Evolutionary conservation across 2,329 filamentous ascomycete species (phyloP), one percentile per base, ranked within the genome.

Genomic region (Fusarium longipes): DNA sequence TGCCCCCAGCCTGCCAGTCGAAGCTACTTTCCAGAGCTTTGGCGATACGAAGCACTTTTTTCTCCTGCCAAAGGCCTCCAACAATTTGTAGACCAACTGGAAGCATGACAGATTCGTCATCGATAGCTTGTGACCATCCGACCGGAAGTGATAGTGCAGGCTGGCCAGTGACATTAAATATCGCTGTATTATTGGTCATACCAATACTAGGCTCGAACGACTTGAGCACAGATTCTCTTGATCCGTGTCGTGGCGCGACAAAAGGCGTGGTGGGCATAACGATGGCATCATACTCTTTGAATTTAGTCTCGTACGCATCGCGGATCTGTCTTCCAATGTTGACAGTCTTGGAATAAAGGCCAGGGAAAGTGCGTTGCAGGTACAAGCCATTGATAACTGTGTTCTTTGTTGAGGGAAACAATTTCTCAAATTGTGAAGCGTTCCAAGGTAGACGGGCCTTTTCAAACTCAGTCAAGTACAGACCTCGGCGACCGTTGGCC

Each of bases 111-210:
- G 49, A 83, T 79, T 15, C 43, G 6, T 60, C 38, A 30, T 61
- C 57, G 8, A 70, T 62, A 2, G 81, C 77, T 3, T 77, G 76
- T 3, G 81, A 75, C 67, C 82, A 80, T 0, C 85, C 85, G 32
- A 84, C 77, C 0, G 85, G 85, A 43, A 87, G 75, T 1, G 82
- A 80, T 64, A 88, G 70, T 0, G 84, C 86, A 0, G 86, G 85
- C 64, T 87, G 85, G 0, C 86, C 86, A 0, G 84, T 87, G 4
- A 83, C 79, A 67, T 88, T 85, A 73, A 88, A 88, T 4, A 82
- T 79, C 11, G 83, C 82, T 6, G 86, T 89, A 65, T 89, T 88
- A 17, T 78, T 80, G 0, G 83, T 86, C 58, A 86, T 70, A 0
- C 86, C 86, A 32, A 87, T 82, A 30, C 82, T 83, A 12, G 82